Percentiles rank a stretch among this genome's conserved stretches.
These are phyloP conservation scores for Tetrapyrgos nigripes DNA, from an alignment of 1,284 basidiomycete species.

Conservation along the genomic window DNA sequence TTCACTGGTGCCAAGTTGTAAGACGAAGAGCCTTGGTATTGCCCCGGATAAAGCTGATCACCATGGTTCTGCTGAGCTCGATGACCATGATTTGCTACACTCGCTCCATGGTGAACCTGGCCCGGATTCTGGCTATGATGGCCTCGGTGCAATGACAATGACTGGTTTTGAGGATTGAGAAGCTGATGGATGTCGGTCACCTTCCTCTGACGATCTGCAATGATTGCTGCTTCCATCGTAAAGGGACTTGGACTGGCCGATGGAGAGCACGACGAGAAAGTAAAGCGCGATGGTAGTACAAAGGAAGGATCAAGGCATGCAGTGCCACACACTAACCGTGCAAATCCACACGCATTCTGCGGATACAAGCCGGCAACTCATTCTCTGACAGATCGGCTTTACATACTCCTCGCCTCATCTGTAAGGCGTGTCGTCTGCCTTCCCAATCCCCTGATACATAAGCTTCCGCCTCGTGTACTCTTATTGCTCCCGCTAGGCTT, in stretches of 20 bases:
- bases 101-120: neutral
- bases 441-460: neutral
- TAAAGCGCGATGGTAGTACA: neutral
- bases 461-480: neutral
- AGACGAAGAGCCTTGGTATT: neutral
- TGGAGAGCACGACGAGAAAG: neutral
- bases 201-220: neutral
- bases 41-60: neutral
- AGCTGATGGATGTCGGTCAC: neutral
- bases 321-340: too few species aligned
- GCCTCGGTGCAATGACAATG: neutral
- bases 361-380: neutral
- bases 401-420: neutral
- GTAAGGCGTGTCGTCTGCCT: neutral
- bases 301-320: neutral
- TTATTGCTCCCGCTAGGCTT: neutral
- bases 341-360: neutral
- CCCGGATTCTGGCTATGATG: neutral
- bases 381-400: neutral
- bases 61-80: neutral
- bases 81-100: neutral
- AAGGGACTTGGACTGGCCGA: neutral
- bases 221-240: neutral
- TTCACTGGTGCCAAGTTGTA: neutral
- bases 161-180: neutral